phyloP scores from a whole-genome alignment of 2,329 filamentous ascomycete species.

The Nigrograna mackinnonii region DNA sequence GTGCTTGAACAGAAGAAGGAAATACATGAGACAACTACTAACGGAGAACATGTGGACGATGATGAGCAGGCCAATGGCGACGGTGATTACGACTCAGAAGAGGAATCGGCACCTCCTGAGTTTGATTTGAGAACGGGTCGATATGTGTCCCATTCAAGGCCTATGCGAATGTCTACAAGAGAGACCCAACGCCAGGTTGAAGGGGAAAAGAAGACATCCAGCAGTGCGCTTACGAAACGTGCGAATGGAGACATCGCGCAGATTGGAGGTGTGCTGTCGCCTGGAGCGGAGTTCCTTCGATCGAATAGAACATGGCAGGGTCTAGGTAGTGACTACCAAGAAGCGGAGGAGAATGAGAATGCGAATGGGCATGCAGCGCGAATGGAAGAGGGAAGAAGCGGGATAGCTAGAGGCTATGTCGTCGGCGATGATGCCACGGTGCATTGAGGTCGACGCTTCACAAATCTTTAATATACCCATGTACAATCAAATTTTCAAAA shows the following conservation, averaged over 20 bases:
- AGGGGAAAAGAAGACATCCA: conserved; percentile 10
- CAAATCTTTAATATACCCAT: too few relatives aligned
- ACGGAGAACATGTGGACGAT: conserved; percentile 7
- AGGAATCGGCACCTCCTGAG: conserved; percentile 73
- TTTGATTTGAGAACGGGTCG: conserved; percentile 90
- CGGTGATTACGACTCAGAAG: conserved; percentile 68
- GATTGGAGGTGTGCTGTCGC: conserved; percentile 85
- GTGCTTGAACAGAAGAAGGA: conserved; percentile 53
- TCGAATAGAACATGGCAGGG: conserved; percentile 89
- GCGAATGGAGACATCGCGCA: conserved; percentile 73
- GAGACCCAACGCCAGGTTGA: conserved; percentile 10
- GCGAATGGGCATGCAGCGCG: conserved; percentile 55
- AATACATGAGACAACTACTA: conserved; percentile 13
- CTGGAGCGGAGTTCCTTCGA: conserved; percentile 84
- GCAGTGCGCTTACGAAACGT: conserved; percentile 64
- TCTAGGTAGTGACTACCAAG: conserved; percentile 80
- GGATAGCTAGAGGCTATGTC: conserved; percentile 85
- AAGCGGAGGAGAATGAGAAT: conserved; percentile 30
- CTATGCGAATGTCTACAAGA: conserved; percentile 54
- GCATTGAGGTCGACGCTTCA: too few relatives aligned
- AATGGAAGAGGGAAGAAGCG: conserved; percentile 84
- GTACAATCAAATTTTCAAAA: too few relatives aligned
- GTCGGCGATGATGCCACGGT: conserved; percentile 60
- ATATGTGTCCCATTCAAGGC: conserved; percentile 77
- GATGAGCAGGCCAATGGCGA: conserved; percentile 33